A percentile compares a stretch with the other conserved stretches of the same genome.
phyloP scores from a whole-genome alignment of 768 basidiomycete genomes.

The Amanita pseudoporphyria region DNA sequence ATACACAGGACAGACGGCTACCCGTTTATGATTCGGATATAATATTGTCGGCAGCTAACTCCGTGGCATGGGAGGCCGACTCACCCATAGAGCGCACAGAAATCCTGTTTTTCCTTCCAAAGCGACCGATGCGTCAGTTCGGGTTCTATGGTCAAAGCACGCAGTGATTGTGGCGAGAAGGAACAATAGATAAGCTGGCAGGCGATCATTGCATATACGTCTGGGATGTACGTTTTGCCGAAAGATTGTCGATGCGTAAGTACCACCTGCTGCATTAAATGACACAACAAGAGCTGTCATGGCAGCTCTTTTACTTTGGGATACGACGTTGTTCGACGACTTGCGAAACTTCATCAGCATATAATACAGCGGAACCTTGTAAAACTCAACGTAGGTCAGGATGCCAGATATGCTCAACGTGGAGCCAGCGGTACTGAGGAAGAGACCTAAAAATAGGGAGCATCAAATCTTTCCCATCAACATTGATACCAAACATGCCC shows the following conservation, averaged over 20 bases:
- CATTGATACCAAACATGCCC: conserved; percentile 19
- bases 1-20: too few relatives aligned
- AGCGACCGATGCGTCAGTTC: conserved; percentile 14
- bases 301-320: conserved; percentile 39
- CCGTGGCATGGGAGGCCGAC: not conserved
- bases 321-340: conserved; percentile 41
- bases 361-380: not conserved
- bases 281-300: conserved; percentile 36
- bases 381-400: conserved; percentile 37
- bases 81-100: conserved; percentile 30
- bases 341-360: conserved; percentile 12
- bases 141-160: conserved; percentile 25
- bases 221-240: conserved; percentile 36
- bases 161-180: conserved; percentile 30
- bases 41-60: too few relatives aligned
- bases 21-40: too few relatives aligned
- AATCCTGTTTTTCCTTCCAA: conserved; percentile 28
- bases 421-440: conserved; percentile 35
- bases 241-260: conserved; percentile 38
- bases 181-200: conserved; percentile 30
- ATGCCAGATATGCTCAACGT: conserved; percentile 37
- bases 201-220: conserved; percentile 34
- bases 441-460: conserved; percentile 26
- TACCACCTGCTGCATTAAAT: conserved; percentile 40
- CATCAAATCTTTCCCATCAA: conserved; percentile 1